Evolutionary conservation across 2,329 filamentous ascomycete genomes (phyloP), one percentile per base, ranked within the genome.

Genomic region (Penicillium decumbens): DNA sequence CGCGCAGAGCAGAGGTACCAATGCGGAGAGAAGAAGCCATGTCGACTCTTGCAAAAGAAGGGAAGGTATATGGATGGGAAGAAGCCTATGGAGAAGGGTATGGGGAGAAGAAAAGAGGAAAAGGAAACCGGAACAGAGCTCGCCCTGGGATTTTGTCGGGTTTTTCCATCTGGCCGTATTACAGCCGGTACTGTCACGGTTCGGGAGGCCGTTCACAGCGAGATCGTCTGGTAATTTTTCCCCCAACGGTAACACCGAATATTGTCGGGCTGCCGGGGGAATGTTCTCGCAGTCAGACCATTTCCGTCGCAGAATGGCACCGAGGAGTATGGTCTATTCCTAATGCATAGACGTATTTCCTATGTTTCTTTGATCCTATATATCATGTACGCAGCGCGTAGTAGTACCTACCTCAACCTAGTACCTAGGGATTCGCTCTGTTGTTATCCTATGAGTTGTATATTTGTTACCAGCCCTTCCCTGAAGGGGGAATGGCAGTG

Each of bases 1-100:
- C 81, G 77, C 91, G 86, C 71, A 97, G 80, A 74, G 88, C 84
- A 73, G 87, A 82, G 69, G 87, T 84, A 77, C 86, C 84, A 69
- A 95, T 75, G 79, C 89, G 87, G 72, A 93, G 77, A 71, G 88
- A 81, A 69, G 89, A 84, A 72, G 89, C 87, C 89, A 95, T 95
- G 76, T 76, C 81, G 69, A 65, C 63, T 65, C 67, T 40, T n/a
- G 23, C 23, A 40, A 25, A 40, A 24, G 38, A 40, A 27, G 38
- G 55, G 15, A 20, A 54, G 48, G 47, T 24, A 50, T 43, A 47
- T 51, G 50, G 52, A 58, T 59, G 55, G 59, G 54, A 65, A 64
- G 60, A 58, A 61, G 57, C 47, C 56, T 53, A 45, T 53, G 47
- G 45, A 53, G 53, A 54, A 67, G 65, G 64, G 65, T 63, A 58